Conservation (phyloP, 768 basidiomycete species). For the Amanita rimosa region DNA sequence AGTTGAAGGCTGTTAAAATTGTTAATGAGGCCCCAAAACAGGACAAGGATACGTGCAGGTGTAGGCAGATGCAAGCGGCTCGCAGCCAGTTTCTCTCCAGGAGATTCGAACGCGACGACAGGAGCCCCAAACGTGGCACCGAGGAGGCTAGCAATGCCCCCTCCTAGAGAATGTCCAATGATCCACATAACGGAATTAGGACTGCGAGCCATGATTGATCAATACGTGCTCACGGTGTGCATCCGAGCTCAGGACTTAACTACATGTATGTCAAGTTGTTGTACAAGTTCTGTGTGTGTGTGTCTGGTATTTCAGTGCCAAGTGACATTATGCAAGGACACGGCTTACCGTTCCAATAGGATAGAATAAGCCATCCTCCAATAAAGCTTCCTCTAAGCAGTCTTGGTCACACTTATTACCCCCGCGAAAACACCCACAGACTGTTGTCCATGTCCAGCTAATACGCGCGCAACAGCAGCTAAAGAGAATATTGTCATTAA, state of each 20-base stretch:
- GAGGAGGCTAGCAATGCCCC: constrained; percentile 70
- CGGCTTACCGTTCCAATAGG: constrained; percentile 72
- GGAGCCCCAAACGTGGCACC: constrained; percentile 86
- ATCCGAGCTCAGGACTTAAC: constrained; percentile 15
- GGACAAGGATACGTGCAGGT: constrained; percentile 28
- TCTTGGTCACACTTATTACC: constrained; percentile 74
- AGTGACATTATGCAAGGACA: background rate
- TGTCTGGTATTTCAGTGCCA: constrained; percentile 4
- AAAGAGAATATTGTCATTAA: constrained; percentile 90
- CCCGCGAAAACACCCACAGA: constrained; percentile 79
- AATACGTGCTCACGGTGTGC: background rate
- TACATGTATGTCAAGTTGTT: constrained; percentile 93
- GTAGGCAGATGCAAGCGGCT: constrained; percentile 74
- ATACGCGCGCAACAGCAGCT: constrained; percentile 91
- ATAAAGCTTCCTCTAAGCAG: constrained; percentile 67
- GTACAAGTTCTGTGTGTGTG: constrained; percentile 62
- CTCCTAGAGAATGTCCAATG: constrained; percentile 61
- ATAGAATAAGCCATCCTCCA: constrained; percentile 81
- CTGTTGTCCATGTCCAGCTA: constrained; percentile 89
- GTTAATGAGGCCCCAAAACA: background rate
- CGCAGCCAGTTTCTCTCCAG: constrained; percentile 78
- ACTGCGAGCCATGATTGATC: constrained; percentile 13
- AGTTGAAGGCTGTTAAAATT: constrained; percentile 43
- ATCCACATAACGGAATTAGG: constrained; percentile 88
- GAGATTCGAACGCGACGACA: constrained; percentile 80